A percentile compares a stretch with the other conserved stretches of the same genome.
Conservation (phyloP, 257 asterid species). For the Jacaranda copaia region DNA sequence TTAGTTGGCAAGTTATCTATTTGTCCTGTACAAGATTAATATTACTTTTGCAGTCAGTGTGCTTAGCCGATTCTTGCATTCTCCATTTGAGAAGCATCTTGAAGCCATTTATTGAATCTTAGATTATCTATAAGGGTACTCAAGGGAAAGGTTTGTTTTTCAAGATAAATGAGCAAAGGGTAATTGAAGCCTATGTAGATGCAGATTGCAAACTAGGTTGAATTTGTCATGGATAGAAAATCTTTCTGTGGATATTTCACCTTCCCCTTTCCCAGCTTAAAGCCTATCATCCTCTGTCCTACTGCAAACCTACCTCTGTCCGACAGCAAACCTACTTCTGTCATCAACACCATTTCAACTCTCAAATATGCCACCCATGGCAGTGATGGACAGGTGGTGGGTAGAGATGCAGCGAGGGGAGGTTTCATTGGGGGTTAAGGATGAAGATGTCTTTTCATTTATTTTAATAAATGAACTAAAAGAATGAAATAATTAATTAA, state of each 20-base stretch:
- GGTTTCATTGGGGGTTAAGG: constrained; percentile 9
- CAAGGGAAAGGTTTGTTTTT: too few relatives aligned
- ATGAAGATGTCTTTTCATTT: background rate
- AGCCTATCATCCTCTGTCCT: background rate
- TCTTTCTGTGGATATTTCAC: background rate
- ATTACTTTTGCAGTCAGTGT: too few relatives aligned
- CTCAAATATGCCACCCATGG: background rate
- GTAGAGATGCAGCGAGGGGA: background rate
- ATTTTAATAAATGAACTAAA: background rate
- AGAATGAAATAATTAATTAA: background rate
- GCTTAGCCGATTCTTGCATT: too few relatives aligned
- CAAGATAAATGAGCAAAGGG: too few relatives aligned
- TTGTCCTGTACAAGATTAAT: too few relatives aligned
- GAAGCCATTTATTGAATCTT: too few relatives aligned
- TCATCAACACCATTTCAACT: background rate
- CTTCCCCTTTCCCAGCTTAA: background rate
- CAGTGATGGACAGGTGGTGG: background rate
- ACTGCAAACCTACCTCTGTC: background rate
- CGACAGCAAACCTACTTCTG: background rate
- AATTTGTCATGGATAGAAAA: background rate
- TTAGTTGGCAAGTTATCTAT: too few relatives aligned
- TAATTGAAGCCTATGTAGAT: background rate
- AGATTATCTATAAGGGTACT: too few relatives aligned
- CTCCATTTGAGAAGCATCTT: too few relatives aligned
- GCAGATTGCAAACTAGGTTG: too few relatives aligned